phyloP scores from a whole-genome alignment of 345 rosid genomes.

The Pseudoturritis turrita region DNA sequence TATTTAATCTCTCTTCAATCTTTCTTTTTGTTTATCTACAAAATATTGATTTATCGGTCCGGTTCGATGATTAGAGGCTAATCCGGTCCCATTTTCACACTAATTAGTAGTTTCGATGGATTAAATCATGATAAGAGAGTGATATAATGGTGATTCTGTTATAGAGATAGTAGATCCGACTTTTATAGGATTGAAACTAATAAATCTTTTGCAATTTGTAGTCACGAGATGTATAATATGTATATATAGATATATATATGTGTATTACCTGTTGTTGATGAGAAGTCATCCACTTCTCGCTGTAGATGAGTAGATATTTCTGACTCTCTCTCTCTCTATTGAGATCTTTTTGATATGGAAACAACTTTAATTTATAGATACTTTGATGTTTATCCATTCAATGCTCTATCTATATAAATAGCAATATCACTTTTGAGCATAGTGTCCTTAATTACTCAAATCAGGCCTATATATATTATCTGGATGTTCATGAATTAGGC shows the following conservation, averaged over 20 bases:
- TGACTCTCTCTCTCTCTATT: neutral
- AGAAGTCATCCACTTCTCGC: neutral
- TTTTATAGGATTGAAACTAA: neutral
- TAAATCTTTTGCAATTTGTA: neutral
- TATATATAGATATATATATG: neutral
- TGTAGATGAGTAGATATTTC: constrained; percentile 26
- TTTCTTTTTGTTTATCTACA: neutral
- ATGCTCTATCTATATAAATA: neutral
- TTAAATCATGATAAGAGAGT: neutral
- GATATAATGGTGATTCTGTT: neutral
- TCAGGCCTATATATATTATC: neutral
- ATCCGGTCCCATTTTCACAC: neutral
- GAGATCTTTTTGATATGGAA: constrained; percentile 22
- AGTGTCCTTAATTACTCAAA: neutral
- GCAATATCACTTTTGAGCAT: neutral
- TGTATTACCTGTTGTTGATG: neutral
- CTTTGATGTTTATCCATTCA: constrained; percentile 4
- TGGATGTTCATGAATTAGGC: neutral
- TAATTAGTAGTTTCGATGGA: neutral
- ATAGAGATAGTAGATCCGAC: neutral
- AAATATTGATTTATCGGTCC: neutral
- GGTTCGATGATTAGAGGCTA: neutral
- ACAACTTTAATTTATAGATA: neutral
- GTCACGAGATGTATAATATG: neutral
- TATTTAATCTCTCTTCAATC: neutral